Evolutionary conservation across 192 early-diverging fungal species (phyloP), one percentile per base, ranked within the genome.

Genomic region (Backusella liffmaniae): DNA sequence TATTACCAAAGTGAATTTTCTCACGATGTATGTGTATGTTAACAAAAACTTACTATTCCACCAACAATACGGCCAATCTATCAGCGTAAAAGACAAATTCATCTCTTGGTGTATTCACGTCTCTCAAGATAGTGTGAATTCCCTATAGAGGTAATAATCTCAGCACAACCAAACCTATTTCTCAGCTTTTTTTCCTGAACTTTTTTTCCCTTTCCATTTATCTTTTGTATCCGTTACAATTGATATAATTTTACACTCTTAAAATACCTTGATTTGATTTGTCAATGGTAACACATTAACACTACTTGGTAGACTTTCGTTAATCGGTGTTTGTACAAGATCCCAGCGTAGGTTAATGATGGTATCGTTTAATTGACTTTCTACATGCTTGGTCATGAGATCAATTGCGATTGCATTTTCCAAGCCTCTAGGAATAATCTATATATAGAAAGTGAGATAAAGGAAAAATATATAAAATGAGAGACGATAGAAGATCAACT

Each of bases 71-170:
- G 18, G 93, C 94, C 29, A 98, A 83, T n/a, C 97, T 89, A 77
- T 98, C 96, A 12, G 95, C 89, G 80, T 95, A 95, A 76, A 96
- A 98, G 37, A 96, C 91, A 84, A 98, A 96, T 80, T 98, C 95
- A 73, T 91, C 88, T 56, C 94, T 88, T 29, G 84, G 84, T 0
- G 93, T 94, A 23, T 77, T 80, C 41, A 83, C 75, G 76, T 96
- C 91, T 42, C 94, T 88, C 18, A 97, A 87, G 42, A 94, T 94
- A 32, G 96, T 97, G 66, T 94, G 94, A 74, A 96, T 87, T 21
- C 91, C 92, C 86, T 89, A 72, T 23, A 62, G 8, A 62, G 26
- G 21, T 29, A 62, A 62, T 29, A 62, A 62, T 62, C 8, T 62
- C 56, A 62, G 56, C n/a, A 29, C 23, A 62, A 23, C 26, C 26